phyloP scores from a whole-genome alignment of 257 asterid genomes.

The Salvia miltiorrhiza region DNA sequence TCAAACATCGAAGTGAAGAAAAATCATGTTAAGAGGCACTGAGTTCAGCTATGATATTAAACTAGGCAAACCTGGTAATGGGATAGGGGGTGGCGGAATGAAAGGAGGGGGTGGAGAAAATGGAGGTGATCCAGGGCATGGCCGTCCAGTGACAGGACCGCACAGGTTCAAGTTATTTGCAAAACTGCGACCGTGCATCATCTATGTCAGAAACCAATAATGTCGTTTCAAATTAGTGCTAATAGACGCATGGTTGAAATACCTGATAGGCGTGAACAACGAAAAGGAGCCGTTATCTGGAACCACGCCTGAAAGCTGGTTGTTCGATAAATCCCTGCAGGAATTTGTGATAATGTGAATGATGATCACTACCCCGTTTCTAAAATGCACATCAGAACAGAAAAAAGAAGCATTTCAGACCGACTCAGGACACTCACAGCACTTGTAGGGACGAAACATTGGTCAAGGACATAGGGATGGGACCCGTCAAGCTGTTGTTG shows the following conservation, averaged over 20 bases:
- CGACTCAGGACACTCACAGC: slow-evolving; percentile 57
- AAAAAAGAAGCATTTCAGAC: neutral
- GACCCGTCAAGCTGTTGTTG: slow-evolving; percentile 83
- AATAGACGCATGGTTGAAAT: slow-evolving; percentile 18
- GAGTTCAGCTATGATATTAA: neutral
- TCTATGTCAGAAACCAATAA: slow-evolving; percentile 19
- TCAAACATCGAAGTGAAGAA: neutral
- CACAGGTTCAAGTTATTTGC: slow-evolving; percentile 92
- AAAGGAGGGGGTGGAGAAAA: slow-evolving; percentile 99
- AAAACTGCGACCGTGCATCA: slow-evolving; percentile 53
- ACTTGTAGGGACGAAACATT: slow-evolving; percentile 83
- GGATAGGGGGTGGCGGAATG: slow-evolving; percentile 82
- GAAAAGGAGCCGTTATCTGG: slow-evolving; percentile 96
- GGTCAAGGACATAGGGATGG: slow-evolving; percentile 74
- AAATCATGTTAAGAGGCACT: neutral
- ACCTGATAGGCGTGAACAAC: slow-evolving; percentile 93
- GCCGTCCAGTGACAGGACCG: slow-evolving; percentile 95
- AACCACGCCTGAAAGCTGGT: slow-evolving; percentile 76
- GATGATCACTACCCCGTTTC: slow-evolving; percentile 5
- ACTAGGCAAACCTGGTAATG: slow-evolving; percentile 58
- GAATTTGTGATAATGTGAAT: neutral
- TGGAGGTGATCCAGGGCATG: slow-evolving; percentile 99
- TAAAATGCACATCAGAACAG: neutral
- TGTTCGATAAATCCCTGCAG: slow-evolving; percentile 87
- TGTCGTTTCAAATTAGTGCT: no score